Conservation (phyloP, 2,329 filamentous ascomycete genomes). For the Diaporthe sp. region DNA sequence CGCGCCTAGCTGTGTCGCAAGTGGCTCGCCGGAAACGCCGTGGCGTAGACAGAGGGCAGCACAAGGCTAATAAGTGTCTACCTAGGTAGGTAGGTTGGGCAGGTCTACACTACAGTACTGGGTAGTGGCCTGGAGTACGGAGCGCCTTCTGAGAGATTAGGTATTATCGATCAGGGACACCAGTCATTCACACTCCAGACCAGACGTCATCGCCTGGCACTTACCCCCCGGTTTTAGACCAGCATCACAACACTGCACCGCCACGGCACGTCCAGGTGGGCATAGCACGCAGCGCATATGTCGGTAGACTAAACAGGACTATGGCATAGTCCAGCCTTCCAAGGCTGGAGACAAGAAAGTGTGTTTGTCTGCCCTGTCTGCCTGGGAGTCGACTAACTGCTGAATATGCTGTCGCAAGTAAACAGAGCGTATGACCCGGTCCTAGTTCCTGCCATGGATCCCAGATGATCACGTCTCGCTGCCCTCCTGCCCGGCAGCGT, state of each 20-base stretch:
- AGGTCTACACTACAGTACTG: background rate
- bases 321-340: slow-evolving; percentile 16
- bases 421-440: slow-evolving; percentile 19
- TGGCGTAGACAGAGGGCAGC: background rate
- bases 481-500: background rate
- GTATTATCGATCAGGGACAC: slow-evolving; percentile 18
- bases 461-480: slow-evolving; percentile 14
- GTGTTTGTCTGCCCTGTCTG: background rate
- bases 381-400: background rate
- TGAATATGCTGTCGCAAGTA: slow-evolving; percentile 19
- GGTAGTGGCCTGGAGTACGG: slow-evolving; percentile 19
- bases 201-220: slow-evolving; percentile 28
- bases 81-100: background rate
- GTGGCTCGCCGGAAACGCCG: slow-evolving; percentile 23
- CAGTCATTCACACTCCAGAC: slow-evolving; percentile 19
- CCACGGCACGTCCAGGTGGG: slow-evolving; percentile 6
- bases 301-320: slow-evolving; percentile 5
- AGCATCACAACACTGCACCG: slow-evolving; percentile 3
- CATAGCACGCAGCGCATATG: background rate
- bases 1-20: slow-evolving; percentile 5
- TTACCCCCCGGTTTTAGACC: background rate
- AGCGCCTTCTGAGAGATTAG: slow-evolving; percentile 13
- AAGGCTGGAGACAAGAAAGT: slow-evolving; percentile 15
- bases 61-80: background rate
- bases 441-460: slow-evolving; percentile 7